Percentiles rank a stretch among this genome's conserved stretches.
These are phyloP conservation scores for Benincasa hispida DNA, from an alignment of 306 rosid species.

Conservation along the genomic window DNA sequence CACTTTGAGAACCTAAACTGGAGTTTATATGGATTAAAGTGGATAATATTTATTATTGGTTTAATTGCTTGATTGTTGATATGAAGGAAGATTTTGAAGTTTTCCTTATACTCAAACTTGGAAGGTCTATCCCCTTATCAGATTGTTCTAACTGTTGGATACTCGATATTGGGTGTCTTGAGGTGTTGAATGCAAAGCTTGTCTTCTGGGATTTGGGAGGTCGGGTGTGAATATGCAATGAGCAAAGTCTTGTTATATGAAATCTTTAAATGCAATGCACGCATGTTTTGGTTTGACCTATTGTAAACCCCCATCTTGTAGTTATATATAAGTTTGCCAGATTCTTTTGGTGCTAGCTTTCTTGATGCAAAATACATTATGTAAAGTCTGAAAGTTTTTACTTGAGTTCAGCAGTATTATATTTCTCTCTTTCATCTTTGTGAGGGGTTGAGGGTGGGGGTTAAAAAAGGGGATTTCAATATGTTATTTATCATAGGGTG, in stretches of 20 bases:
- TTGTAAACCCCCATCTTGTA: background rate
- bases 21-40: no score
- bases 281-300: background rate
- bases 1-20: no score
- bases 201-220: slow-evolving; percentile 99
- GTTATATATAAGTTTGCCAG: background rate
- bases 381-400: background rate
- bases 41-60: no score
- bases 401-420: background rate
- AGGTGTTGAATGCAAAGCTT: slow-evolving; percentile 70
- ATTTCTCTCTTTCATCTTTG: background rate
- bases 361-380: background rate
- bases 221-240: slow-evolving; percentile 45
- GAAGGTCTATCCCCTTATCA: slow-evolving; percentile 95
- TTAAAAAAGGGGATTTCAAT: background rate
- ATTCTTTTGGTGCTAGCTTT: background rate
- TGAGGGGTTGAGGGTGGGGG: background rate
- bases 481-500: background rate
- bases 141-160: slow-evolving; percentile 96
- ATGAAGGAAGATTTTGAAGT: no score
- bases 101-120: slow-evolving; percentile 52
- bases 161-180: slow-evolving; percentile 92
- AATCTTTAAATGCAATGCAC: background rate
- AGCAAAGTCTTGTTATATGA: background rate
- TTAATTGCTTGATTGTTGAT: no score